Base-by-base conservation (phyloP, 768 basidiomycete genomes). In the Calvatia gigantea region DNA sequence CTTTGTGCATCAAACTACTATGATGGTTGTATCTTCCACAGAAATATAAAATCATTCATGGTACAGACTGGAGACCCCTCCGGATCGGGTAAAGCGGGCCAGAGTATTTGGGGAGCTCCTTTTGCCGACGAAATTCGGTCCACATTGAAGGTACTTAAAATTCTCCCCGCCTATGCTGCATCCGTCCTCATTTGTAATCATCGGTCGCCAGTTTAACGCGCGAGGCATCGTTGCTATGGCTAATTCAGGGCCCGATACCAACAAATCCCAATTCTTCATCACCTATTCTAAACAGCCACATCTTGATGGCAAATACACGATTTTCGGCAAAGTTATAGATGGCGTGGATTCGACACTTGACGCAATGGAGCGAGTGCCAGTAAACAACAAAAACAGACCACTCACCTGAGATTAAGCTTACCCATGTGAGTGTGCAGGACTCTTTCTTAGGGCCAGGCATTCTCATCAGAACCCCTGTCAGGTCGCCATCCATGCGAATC, bases 141-240 rank as follows among this genome's bases (percentile, higher is more conserved):
- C 41, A 99, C 97, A 4, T 78, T 99, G 61, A 96, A 97, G 79
- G 95, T 94, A 54, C n/a, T n/a, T n/a, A n/a, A n/a, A n/a, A 65
- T 65, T 53, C 51, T 41, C 60, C 44, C 25, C 46, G 57, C 55
- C 59, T 59, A 54, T 61, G 43, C 31, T 44, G 32, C 41, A 49
- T 45, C 42, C 28, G 51, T 62, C 60, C 63, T 68, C 61, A 68
- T 61, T 62, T 63, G 61, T 58, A 43, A 6, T 12, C 2, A 53
- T 39, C 50, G 37, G 46, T 51, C 37, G 23, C 23, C 66, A 98
- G 96, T 98, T 99, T 75, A 98, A 98, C 70, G 77, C 85, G 49
- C 85, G 97, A 58, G 97, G 97, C 15, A 80, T 98, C 61, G 87
- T 98, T 14, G 97, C 97, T 27, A 98, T 98, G 95, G 97, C 97